A percentile compares a stretch with the other conserved stretches of the same genome.
Evolutionary conservation across 768 basidiomycete species (phyloP).

Genomic region (Mycena alexandri): DNA sequence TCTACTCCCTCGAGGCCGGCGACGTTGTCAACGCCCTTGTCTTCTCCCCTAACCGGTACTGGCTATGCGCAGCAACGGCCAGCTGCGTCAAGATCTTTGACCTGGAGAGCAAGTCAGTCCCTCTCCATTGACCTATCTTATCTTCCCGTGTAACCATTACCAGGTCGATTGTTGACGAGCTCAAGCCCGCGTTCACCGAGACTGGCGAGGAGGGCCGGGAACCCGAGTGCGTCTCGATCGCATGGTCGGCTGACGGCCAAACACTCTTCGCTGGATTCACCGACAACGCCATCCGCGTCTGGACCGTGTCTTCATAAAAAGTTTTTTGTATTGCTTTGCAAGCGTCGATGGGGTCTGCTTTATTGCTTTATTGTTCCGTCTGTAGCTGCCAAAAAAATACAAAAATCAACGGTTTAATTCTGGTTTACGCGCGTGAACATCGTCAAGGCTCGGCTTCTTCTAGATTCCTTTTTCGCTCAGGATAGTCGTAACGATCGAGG

Average conservation of each 20-base stretch:
- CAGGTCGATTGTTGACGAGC: constrained; percentile 98
- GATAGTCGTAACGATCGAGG: constrained; percentile 78
- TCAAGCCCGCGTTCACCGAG: constrained; percentile 94
- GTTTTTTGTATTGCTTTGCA: constrained; percentile 31
- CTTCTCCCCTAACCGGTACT: constrained; percentile 99
- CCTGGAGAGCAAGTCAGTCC: constrained; percentile 95
- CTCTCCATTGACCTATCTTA: background rate
- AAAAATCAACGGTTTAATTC: constrained; percentile 35
- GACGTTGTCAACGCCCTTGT: constrained; percentile 99
- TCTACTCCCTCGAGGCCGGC: constrained; percentile 99
- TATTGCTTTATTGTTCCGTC: constrained; percentile 31
- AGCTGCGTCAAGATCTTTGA: constrained; percentile 99
- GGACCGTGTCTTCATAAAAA: constrained; percentile 81
- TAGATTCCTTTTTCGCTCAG: constrained; percentile 73
- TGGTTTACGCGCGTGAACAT: background rate
- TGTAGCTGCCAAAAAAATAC: constrained; percentile 35
- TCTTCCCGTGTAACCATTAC: constrained; percentile 14
- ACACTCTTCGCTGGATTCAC: constrained; percentile 98
- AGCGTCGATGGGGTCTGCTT: constrained; percentile 32
- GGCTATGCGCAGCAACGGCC: constrained; percentile 98
- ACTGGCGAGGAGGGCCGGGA: constrained; percentile 77
- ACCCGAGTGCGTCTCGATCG: constrained; percentile 95
- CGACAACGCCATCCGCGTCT: constrained; percentile 93
- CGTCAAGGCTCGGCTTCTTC: constrained; percentile 56
- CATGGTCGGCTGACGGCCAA: constrained; percentile 99